Base-by-base conservation (phyloP, 2,329 filamentous ascomycete species). In the Sporothrix brunneoviolacea region DNA sequence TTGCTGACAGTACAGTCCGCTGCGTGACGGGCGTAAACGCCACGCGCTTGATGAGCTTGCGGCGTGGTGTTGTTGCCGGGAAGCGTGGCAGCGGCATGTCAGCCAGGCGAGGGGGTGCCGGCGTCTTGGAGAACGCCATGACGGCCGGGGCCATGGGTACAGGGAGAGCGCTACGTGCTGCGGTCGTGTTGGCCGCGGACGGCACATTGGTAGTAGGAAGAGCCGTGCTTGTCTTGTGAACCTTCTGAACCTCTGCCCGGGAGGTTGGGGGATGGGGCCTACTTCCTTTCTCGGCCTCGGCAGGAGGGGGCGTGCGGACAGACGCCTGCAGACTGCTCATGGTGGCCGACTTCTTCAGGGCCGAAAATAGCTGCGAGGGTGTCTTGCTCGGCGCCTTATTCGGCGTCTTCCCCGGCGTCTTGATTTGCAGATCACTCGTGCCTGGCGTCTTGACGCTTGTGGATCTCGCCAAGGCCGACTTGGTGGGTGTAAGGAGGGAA, bases 21-120 rank as follows among this genome's bases (percentile, higher is more conserved):
- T 87, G 77, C 32, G 83, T 83, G 54, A 81, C 82, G 0, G 83
- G 84, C 0, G 86, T 89, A 61, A 95, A 95, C 45, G 86, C 83
- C 32, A 95, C 88, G 50, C 80, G 84, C 70, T 94, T 95, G 16
- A 69, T 65, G 33, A 73, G 63, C 65, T 82, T 86, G 21, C 82
- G 77, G 28, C 83, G 82, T 8, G 85, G 86, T 1, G 85, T 88
- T 5, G 80, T 82, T 49, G 80, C 68, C 6, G 77, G 73, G 16
- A 74, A 63, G 3, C 71, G 63, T 46, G 75, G 75, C 28, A 82
- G 63, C 19, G 73, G 69, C 58, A 79, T 81, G 28, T 80, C 72
- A 8, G 74, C 64, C 12, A 75, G 63, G 16, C 65, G 66, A 2
- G 62, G 57, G 8, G 71, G 68, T 8, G 62, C 68, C 2, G 77